Evolutionary conservation across 495 filamentous ascomycete species (phyloP).

Genomic region (Cladorrhinum samala): DNA sequence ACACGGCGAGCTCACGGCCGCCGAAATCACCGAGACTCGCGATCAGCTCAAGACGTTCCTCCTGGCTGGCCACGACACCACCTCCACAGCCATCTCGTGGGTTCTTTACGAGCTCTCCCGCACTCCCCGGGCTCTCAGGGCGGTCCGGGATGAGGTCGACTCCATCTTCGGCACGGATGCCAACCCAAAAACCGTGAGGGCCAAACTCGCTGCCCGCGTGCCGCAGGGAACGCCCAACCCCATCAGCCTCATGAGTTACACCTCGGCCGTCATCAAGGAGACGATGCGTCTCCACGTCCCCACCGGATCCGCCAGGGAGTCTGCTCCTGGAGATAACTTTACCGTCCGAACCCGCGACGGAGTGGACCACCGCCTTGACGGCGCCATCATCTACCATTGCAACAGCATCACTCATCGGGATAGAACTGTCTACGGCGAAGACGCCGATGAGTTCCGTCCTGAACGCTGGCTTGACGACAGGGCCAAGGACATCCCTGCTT

Average conservation of each 20-base stretch:
- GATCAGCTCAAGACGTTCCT: slow-evolving; percentile 30
- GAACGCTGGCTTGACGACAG: slow-evolving; percentile 50
- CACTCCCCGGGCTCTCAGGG: slow-evolving; percentile 31
- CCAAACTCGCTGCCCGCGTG: background rate
- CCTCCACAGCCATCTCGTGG: slow-evolving; percentile 25
- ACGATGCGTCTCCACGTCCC: background rate
- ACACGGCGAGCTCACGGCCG: too few species aligned
- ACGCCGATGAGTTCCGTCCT: slow-evolving; percentile 47
- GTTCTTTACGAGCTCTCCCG: slow-evolving; percentile 35
- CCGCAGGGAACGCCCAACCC: too few species aligned
- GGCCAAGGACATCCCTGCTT: slow-evolving; percentile 11
- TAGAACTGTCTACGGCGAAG: slow-evolving; percentile 45
- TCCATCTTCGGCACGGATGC: slow-evolving; percentile 18
- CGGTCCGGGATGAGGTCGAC: slow-evolving; percentile 38
- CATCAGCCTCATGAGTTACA: background rate
- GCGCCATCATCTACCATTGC: slow-evolving; percentile 15
- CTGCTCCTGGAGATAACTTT: background rate
- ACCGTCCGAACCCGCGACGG: background rate
- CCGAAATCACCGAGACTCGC: slow-evolving; percentile 8
- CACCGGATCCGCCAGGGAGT: background rate
- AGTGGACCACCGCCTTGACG: background rate
- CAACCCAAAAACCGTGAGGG: background rate
- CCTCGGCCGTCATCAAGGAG: background rate
- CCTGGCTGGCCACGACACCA: slow-evolving; percentile 38
- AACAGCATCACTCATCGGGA: slow-evolving; percentile 48